Conservation (phyloP, 2,329 filamentous ascomycete genomes). For the Aspergillus intermedius region DNA sequence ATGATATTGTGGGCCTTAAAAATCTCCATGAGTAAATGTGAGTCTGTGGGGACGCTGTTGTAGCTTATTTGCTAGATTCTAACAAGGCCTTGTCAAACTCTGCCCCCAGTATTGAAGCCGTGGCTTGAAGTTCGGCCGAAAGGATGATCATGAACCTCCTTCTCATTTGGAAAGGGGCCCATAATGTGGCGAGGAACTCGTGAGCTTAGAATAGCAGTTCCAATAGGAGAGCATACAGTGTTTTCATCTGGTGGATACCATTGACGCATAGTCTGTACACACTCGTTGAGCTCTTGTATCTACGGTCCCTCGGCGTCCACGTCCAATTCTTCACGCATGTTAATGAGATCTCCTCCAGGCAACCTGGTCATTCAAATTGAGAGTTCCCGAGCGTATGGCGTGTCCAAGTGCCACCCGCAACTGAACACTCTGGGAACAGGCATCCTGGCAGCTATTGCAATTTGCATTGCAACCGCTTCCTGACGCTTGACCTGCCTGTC, state of each 20-base stretch:
- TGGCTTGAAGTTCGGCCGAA: conserved; percentile 20
- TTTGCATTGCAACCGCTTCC: conserved; percentile 31
- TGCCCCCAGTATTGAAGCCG: conserved; percentile 18
- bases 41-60: neutral
- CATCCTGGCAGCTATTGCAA: conserved; percentile 28
- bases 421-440: conserved; percentile 28
- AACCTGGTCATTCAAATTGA: conserved; percentile 41
- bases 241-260: conserved; percentile 24
- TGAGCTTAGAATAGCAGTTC: conserved; percentile 23
- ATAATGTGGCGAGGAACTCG: conserved; percentile 28
- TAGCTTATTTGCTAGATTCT: conserved; percentile 11
- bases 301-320: conserved; percentile 24
- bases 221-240: conserved; percentile 26
- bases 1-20: conserved; percentile 13
- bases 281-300: conserved; percentile 29
- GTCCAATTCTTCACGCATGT: conserved; percentile 21
- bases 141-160: conserved; percentile 25
- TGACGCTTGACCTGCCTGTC: conserved; percentile 30
- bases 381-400: conserved; percentile 13
- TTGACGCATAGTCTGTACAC: conserved; percentile 28
- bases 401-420: conserved; percentile 26
- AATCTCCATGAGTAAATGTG: conserved; percentile 13
- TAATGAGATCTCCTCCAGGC: conserved; percentile 26
- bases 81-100: conserved; percentile 20
- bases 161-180: conserved; percentile 23